phyloP scores from a whole-genome alignment of 345 rosid species.

The Eucalyptus melliodora region DNA sequence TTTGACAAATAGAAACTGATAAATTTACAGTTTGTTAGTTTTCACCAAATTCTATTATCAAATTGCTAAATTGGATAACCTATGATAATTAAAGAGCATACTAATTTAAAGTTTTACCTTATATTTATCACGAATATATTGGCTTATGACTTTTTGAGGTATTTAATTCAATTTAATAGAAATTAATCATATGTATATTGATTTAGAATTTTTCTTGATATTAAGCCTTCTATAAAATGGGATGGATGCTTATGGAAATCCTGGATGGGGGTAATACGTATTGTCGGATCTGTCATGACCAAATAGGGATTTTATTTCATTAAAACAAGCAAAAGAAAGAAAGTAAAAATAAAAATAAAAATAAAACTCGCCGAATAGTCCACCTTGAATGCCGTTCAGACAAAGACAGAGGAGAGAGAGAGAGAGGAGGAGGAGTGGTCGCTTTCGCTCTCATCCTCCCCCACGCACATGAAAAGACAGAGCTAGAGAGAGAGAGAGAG shows the following conservation, averaged over 20 bases:
- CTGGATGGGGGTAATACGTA: not conserved
- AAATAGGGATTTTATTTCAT: not conserved
- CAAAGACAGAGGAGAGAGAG: slow-evolving; percentile 25
- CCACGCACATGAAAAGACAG: slow-evolving; percentile 15
- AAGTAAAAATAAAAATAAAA: not conserved
- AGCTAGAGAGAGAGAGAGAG: not conserved
- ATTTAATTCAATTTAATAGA: too few relatives aligned
- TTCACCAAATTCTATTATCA: too few relatives aligned
- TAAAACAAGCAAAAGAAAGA: not conserved
- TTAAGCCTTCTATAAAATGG: not conserved
- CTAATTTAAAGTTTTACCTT: rapidly evolving
- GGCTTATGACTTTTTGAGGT: too few relatives aligned
- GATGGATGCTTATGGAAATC: not conserved
- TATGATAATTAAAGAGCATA: rapidly evolving
- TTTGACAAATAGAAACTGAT: rapidly evolving
- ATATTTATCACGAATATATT: rapidly evolving
- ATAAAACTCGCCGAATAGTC: not conserved
- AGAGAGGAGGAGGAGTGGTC: slow-evolving; percentile 28
- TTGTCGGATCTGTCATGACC: not conserved
- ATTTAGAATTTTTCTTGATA: too few relatives aligned
- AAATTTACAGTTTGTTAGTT: too few relatives aligned
- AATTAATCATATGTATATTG: too few relatives aligned
- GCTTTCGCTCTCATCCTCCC: slow-evolving; percentile 1
- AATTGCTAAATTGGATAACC: rapidly evolving
- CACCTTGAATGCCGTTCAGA: slow-evolving; percentile 28